Evolutionary conservation across 1,139 yeast species (phyloP), one percentile per base, ranked within the genome.

Genomic region (Candida sp.): DNA sequence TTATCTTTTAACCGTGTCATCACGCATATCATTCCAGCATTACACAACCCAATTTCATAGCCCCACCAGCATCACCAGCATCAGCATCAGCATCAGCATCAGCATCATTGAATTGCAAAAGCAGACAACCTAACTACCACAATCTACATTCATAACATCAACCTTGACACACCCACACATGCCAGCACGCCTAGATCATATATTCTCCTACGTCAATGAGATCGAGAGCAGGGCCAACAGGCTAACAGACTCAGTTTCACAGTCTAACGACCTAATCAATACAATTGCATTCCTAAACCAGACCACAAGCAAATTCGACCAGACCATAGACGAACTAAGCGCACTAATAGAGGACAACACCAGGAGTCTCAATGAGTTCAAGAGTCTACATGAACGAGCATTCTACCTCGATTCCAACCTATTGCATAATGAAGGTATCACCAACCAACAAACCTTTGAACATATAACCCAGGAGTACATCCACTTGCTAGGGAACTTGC

Each of bases 391-490:
- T 42, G 73, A 72, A 49, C 70, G 68, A 55, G 61, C 72, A 3
- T 66, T 66, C 49, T 66, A 68, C 50, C 65, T 77, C 42, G 80
- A 76, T 54, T 64, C 74, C 7, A 72, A 67, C 48, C 49, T 75
- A 44, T 60, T 57, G 25, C 49, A 61, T 43, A 73, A 71, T 51
- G 81, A 75, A 56, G 40, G 42, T 26, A 53, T 67, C 46, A 73
- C 79, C 71, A 62, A 79, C 73, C 54, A 78, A 67, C 65, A 80
- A 68, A 78, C 85, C 1, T 72, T 81, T 54, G 81, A 78, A 46
- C 82, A 80, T 53, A 60, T 85, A 44, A 65, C 71, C 37, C 62
- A 69, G 42, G 90, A 85, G 59, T 83, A 69, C 54, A 61, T 65
- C n/a, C 75, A 70, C 52, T 55, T 81, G 12, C 66, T 57, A 49